phyloP scores from a whole-genome alignment of 345 rosid genomes.

The Excoecaria cochinchinensis region DNA sequence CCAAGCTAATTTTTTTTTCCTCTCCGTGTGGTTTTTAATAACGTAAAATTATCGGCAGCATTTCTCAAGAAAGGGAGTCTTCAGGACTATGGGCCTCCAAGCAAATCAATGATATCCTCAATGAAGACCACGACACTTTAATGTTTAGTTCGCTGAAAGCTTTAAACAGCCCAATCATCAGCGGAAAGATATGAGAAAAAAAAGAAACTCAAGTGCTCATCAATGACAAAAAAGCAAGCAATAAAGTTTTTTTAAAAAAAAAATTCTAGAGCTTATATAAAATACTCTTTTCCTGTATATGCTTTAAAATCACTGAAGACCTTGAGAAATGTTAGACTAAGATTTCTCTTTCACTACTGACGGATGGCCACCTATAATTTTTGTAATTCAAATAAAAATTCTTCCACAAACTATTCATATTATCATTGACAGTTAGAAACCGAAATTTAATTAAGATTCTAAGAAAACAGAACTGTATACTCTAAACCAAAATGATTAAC shows the following conservation, averaged over 20 bases:
- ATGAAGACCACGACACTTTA: not conserved
- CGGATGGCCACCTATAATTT: not conserved
- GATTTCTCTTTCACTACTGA: not conserved
- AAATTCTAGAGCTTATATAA: not conserved
- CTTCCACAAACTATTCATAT: not conserved
- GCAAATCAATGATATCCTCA: not conserved
- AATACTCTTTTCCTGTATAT: not conserved
- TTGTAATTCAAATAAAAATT: not conserved
- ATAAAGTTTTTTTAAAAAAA: too few species aligned
- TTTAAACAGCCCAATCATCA: not conserved
- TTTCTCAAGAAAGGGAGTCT: not conserved
- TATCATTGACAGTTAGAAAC: not conserved
- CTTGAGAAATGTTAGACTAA: not conserved
- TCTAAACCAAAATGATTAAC: not conserved
- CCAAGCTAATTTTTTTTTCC: not conserved
- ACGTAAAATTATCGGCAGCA: not conserved
- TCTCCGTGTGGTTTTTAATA: not conserved
- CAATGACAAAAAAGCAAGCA: not conserved
- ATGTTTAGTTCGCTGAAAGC: not conserved
- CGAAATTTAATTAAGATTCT: not conserved
- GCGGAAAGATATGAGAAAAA: not conserved
- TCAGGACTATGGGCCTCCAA: not conserved
- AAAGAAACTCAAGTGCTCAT: not conserved
- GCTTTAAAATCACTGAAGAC: not conserved
- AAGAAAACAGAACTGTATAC: not conserved